Conservation (phyloP, 768 basidiomycete species). For the Termitomyces bulborhizus region DNA sequence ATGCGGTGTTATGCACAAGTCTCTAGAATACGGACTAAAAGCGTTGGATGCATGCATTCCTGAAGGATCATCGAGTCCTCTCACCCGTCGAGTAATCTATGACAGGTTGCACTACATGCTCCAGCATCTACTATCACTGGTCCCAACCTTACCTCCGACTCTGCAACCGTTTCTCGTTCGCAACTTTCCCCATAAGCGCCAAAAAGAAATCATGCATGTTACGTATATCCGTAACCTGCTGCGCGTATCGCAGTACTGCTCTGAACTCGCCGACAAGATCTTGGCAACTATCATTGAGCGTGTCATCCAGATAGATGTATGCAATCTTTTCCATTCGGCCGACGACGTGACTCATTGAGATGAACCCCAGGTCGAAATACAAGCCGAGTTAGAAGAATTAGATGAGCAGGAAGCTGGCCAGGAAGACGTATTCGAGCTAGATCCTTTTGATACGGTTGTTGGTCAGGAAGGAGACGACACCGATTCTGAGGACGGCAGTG, state of each 20-base stretch:
- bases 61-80: constrained; percentile 59
- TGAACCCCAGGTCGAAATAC: constrained; percentile 80
- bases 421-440: constrained; percentile 67
- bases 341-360: background rate
- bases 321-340: constrained; percentile 17
- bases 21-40: constrained; percentile 65
- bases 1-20: background rate
- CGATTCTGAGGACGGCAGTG: constrained; percentile 50
- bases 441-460: constrained; percentile 80
- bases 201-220: constrained; percentile 69
- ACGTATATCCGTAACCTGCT: constrained; percentile 91
- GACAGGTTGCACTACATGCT: constrained; percentile 83
- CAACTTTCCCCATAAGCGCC: constrained; percentile 92
- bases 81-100: constrained; percentile 81
- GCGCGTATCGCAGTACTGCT: constrained; percentile 78
- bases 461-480: constrained; percentile 66
- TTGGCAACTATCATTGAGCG: constrained; percentile 86
- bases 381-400: constrained; percentile 89
- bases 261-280: constrained; percentile 79
- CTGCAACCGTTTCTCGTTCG: constrained; percentile 79
- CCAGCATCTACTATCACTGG: constrained; percentile 78
- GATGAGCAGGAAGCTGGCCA: constrained; percentile 58
- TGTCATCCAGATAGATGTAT: constrained; percentile 92
- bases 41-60: constrained; percentile 50
- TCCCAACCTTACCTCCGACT: constrained; percentile 87